A percentile compares a stretch with the other conserved stretches of the same genome.
phyloP scores from a whole-genome alignment of 176 grass and related monocot species.

The Bolboschoenus planiculmis region DNA sequence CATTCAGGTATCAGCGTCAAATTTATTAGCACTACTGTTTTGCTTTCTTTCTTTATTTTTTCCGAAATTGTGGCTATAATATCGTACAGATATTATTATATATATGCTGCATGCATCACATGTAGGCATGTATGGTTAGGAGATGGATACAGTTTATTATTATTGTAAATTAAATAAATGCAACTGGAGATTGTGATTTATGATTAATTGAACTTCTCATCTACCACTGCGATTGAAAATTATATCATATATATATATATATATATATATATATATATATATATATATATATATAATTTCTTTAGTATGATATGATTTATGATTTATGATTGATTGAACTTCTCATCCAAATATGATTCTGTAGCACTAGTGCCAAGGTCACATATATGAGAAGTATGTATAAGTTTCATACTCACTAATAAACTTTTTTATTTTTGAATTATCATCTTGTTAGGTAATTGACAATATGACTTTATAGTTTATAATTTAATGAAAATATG shows the following conservation, averaged over 20 bases:
- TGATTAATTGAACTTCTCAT: neutral
- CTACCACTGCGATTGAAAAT: neutral
- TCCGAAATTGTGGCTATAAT: neutral
- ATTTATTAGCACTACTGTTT: neutral
- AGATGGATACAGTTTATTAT: neutral
- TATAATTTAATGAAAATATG: neutral
- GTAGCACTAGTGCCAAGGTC: too few relatives aligned
- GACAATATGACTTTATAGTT: neutral
- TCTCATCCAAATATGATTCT: too few relatives aligned
- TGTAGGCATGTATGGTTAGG: neutral
- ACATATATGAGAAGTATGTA: too few relatives aligned
- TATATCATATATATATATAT: neutral
- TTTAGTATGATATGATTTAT: too few relatives aligned
- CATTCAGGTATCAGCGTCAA: neutral
- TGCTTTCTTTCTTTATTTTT: neutral
- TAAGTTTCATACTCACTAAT: too few relatives aligned
- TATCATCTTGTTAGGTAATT: neutral
- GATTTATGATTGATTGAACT: too few relatives aligned
- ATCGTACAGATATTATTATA: neutral
- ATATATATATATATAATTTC: too few relatives aligned
- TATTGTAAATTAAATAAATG: neutral
- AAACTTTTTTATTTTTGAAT: too few relatives aligned
- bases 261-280: too few relatives aligned
- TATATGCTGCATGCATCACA: neutral
- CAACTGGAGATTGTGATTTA: neutral